These are phyloP conservation scores for Cardamine chenopodiifolia DNA, from an alignment of 345 rosid genomes.

Conservation along the genomic window DNA sequence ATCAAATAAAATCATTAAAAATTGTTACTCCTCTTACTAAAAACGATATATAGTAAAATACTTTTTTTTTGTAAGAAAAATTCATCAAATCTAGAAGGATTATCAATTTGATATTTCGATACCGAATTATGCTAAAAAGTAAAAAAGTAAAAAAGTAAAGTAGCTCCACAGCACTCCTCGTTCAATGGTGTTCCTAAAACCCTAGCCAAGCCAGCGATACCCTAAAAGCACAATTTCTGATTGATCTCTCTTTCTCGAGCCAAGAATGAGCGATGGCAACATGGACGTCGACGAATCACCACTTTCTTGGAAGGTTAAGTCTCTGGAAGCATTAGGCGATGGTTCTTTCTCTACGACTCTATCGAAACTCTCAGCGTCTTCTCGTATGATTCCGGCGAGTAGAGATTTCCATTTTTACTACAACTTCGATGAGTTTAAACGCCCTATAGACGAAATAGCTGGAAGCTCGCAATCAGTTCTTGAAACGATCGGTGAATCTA, in stretches of 20 bases:
- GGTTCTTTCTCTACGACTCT: slow-evolving; percentile 56
- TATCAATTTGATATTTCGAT: too few relatives aligned
- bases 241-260: slow-evolving; percentile 20
- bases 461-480: slow-evolving; percentile 57
- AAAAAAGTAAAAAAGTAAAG: too few relatives aligned
- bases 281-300: slow-evolving; percentile 44
- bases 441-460: slow-evolving; percentile 54
- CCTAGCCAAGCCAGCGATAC: slow-evolving; percentile 30
- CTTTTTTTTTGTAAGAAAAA: too few relatives aligned
- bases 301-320: slow-evolving; percentile 35
- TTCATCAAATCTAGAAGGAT: too few relatives aligned
- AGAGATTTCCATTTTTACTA: slow-evolving; percentile 81
- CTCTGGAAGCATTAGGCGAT: slow-evolving; percentile 45
- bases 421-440: slow-evolving; percentile 78
- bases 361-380: slow-evolving; percentile 61
- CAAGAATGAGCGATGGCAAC: slow-evolving; percentile 31
- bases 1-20: too few relatives aligned
- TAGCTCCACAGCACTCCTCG: too few relatives aligned
- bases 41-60: too few relatives aligned
- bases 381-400: slow-evolving; percentile 60
- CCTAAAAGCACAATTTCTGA: background rate
- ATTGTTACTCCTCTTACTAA: too few relatives aligned
- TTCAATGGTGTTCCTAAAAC: too few relatives aligned
- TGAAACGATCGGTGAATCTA: slow-evolving; percentile 57
- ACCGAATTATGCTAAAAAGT: too few relatives aligned